Evolutionary conservation across 2,329 filamentous ascomycete genomes (phyloP).

Genomic region (Colletotrichum camelliae): DNA sequence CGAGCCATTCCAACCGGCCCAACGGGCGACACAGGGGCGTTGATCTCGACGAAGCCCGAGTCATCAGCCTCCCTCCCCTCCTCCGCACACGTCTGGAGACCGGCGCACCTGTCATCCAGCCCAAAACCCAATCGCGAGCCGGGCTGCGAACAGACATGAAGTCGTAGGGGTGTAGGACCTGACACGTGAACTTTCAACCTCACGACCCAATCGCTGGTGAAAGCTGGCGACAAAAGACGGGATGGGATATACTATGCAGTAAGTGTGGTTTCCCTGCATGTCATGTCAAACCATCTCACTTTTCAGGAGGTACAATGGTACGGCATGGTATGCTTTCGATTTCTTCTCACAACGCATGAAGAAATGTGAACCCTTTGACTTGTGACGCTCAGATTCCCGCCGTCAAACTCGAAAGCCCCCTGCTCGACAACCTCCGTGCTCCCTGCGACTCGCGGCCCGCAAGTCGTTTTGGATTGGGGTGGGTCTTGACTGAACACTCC

Average conservation of each 20-base stretch:
- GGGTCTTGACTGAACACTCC: not conserved
- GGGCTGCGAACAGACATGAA: not conserved
- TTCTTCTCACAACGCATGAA: not conserved
- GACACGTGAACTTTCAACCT: not conserved
- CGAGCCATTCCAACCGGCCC: not conserved
- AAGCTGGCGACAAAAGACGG: not conserved
- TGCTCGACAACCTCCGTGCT: slow-evolving; percentile 4
- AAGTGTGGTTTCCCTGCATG: not conserved
- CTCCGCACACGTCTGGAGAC: not conserved
- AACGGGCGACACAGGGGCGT: not conserved
- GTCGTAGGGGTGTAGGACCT: not conserved
- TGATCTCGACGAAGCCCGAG: not conserved
- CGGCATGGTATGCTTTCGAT: not conserved
- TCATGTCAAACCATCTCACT: not conserved
- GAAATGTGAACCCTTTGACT: not conserved
- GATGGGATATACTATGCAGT: not conserved
- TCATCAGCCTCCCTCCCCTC: not conserved
- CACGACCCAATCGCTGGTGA: not conserved
- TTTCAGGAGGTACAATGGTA: not conserved
- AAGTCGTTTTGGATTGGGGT: not conserved
- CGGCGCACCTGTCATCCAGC: not conserved
- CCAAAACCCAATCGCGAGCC: slow-evolving; percentile 12
- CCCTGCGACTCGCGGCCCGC: not conserved
- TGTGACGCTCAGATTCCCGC: slow-evolving; percentile 1
- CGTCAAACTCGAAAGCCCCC: not conserved